These are phyloP conservation scores for Scleroderma bovista DNA, from an alignment of 768 basidiomycete species.

Conservation along the genomic window DNA sequence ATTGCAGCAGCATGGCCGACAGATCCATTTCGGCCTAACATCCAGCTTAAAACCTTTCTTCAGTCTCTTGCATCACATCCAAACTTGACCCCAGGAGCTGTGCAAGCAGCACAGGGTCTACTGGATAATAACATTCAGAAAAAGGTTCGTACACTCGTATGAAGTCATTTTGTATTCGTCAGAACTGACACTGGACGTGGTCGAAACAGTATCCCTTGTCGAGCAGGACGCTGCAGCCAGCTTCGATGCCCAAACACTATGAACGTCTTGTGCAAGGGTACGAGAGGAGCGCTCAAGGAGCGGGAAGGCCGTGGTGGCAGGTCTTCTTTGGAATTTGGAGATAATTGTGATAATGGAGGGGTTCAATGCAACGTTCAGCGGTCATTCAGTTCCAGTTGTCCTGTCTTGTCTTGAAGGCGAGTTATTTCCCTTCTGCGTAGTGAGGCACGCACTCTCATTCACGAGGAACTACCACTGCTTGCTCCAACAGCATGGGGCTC, in stretches of 20 bases:
- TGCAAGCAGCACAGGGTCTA: constrained; percentile 53
- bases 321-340: constrained; percentile 70
- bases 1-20: constrained; percentile 61
- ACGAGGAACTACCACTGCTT: too few species aligned
- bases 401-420: too few species aligned
- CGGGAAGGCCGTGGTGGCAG: too few species aligned
- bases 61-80: constrained; percentile 64
- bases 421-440: too few species aligned
- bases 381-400: too few species aligned
- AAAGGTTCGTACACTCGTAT: constrained; percentile 38
- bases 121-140: constrained; percentile 49
- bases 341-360: constrained; percentile 3
- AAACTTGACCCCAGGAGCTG: constrained; percentile 38
- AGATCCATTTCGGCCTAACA: constrained; percentile 65
- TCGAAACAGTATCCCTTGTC: constrained; percentile 55
- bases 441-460: too few species aligned
- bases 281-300: constrained; percentile 55
- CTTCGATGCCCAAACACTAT: constrained; percentile 50
- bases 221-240: constrained; percentile 56
- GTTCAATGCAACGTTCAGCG: too few species aligned
- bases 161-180: too few species aligned
- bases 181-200: too few species aligned
- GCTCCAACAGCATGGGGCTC: too few species aligned
- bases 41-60: constrained; percentile 48
- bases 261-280: constrained; percentile 62